Base-by-base conservation (phyloP, 192 early-diverging fungal genomes). In the Geosiphon pyriformis region DNA sequence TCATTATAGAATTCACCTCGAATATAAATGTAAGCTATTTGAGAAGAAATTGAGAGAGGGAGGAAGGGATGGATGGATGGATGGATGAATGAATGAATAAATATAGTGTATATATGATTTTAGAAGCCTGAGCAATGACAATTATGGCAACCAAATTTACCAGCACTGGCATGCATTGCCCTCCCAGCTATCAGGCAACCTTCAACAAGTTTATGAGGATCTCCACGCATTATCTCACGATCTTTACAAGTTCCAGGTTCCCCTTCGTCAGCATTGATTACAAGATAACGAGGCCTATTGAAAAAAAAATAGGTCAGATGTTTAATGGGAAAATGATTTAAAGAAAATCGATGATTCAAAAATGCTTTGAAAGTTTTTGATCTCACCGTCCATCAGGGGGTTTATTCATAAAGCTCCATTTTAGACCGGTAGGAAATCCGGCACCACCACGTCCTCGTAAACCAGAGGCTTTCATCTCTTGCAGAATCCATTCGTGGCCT, bases 381-480 rank as follows among this genome's bases (percentile, higher is more conserved):
- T 50, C 69, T 69, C 77, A 83, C 82, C 87, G 85, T 56, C 87
- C 90, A 55, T 90, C 90, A 26, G 80, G 77, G 34, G 89, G 87
- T 72, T 98, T 98, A 80, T 96, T 96, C 95, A 98, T 96, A 75
- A 98, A 98, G 72, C 88, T 92, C 95, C 96, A 97, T 80, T 98
- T 98, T 53, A 98, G 83, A 51, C 96, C 96, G 10, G 94, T 91
- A 11, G 96, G 94, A 78, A 98, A 98, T 34, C 96, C 96, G 61
- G 95, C 96, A 71, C 95, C 96, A 72, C 95, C 96, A 71, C 96
- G 92, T 57, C 91, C 90, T 61, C 94, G 84, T 65, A 96, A 77
- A 56, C 94, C 96, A 34, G 93, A 95, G 55, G 84, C 82, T 82
- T 98, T 98, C 82, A 97, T 91, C 82, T 98, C 92, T 76, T 94